Evolutionary conservation across 202 grass and related monocot species (phyloP), one percentile per base, ranked within the genome.

Genomic region (Saccharum hybrid): DNA sequence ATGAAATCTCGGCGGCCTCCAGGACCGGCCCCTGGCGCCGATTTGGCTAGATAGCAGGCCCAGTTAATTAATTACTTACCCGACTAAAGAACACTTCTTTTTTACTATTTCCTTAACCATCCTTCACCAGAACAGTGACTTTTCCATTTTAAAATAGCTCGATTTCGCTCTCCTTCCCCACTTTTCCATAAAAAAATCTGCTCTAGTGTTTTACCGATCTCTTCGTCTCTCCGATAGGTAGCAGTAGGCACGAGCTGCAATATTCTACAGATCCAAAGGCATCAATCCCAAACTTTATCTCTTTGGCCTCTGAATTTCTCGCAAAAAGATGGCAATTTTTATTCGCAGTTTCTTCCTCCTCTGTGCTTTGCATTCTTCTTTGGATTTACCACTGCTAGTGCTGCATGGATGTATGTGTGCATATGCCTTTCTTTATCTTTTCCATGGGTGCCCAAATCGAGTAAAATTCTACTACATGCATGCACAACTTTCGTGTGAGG

Each of bases 241-340:
- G 75, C 26, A 51, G 72, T 30, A 51, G n/a, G 28, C 30, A 69
- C 14, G 54, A 71, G 49, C 45, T 49, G 63, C 7, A 22, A 45
- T 69, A 62, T 65, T 65, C 72, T 91, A 79, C 84, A 91, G 87
- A 94, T 92, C 91, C 80, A 77, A 69, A 70, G 42, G 83, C 90
- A 98, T 90, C 92, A 37, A 93, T 95, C 91, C 89, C 92, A 82
- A 86, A 79, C 82, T 85, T 70, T 62, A 72, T 89, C 86, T 67
- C 79, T 88, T 66, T 56, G 76, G 54, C 18, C 68, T 83, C 80
- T 71, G 84, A 90, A 81, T 87, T 87, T 71, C 70, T 76, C 62
- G 8, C 65, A 46, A 59, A 86, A 77, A 84, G 64, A 46, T 38
- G 36, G 65, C 37, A 72, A 66, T 66, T 89, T 78, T 87, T 46